phyloP scores from a whole-genome alignment of 352 stramenopile species.

The Saprolegnia diclina region DNA sequence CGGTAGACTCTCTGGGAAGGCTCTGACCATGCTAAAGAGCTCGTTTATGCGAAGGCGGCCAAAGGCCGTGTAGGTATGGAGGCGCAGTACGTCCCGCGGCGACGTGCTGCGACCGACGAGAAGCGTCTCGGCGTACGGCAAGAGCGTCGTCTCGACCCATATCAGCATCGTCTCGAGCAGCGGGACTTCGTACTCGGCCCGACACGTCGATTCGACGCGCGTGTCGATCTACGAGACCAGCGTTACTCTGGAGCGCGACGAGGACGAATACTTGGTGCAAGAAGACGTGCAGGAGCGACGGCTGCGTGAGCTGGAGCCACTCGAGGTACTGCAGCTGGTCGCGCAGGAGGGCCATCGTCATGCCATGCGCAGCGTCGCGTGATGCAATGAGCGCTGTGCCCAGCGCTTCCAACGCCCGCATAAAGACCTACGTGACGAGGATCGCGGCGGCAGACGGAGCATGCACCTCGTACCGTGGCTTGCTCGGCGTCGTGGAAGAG shows the following conservation, averaged over 20 bases:
- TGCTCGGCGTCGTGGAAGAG: constrained; percentile 22
- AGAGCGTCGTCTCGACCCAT: constrained; percentile 13
- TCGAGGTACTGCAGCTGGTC: constrained; percentile 24
- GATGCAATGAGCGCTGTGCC: constrained; percentile 1
- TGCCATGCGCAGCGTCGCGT: not conserved
- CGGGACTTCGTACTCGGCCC: not conserved
- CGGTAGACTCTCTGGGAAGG: constrained; percentile 89
- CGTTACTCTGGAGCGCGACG: no score
- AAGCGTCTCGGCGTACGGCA: not conserved
- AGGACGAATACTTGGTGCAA: constrained; percentile 17
- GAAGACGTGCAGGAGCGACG: constrained; percentile 20
- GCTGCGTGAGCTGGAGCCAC: constrained; percentile 22
- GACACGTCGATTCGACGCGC: not conserved
- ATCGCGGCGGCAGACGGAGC: not conserved
- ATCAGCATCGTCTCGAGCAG: not conserved
- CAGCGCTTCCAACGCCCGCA: constrained; percentile 7
- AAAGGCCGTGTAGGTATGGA: constrained; percentile 42
- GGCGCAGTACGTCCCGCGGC: not conserved
- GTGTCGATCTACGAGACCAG: constrained; percentile 25
- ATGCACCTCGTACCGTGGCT: not conserved
- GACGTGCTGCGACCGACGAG: not conserved
- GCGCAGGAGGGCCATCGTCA: constrained; percentile 1
- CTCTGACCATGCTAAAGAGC: constrained; percentile 96
- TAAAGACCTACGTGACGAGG: constrained; percentile 12
- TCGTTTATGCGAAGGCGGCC: constrained; percentile 80